Evolutionary conservation across 371 early-diverging fungal species (phyloP).

Genomic region (Actinomortierella wolfii): DNA sequence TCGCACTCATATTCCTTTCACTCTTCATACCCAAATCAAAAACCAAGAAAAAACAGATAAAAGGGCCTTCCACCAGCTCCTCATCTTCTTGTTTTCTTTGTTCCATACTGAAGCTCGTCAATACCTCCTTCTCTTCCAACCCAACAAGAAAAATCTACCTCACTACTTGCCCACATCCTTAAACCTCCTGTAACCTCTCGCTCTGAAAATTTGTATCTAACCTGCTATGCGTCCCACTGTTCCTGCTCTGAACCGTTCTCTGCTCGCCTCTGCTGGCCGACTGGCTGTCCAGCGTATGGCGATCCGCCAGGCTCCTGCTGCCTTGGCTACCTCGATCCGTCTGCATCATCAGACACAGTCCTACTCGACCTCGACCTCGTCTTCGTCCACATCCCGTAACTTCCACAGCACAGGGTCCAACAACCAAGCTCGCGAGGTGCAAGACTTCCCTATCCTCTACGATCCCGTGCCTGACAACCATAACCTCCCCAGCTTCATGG

Average conservation of each 20-base stretch:
- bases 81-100: neutral
- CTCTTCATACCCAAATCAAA: conserved; percentile 1
- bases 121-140: neutral
- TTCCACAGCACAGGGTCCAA: conserved; percentile 31
- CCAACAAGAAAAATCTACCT: too few species aligned
- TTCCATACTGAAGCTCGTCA: neutral
- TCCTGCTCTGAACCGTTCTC: conserved; percentile 21
- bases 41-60: too few species aligned
- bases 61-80: conserved; percentile 2
- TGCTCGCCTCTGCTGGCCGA: conserved; percentile 22
- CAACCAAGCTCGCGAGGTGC: conserved; percentile 33
- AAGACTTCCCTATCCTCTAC: conserved; percentile 46
- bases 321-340: conserved; percentile 28
- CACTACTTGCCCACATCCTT: neutral
- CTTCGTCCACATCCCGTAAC: conserved; percentile 21
- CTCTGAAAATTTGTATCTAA: neutral
- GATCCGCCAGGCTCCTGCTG: conserved; percentile 21
- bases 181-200: neutral
- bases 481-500: conserved; percentile 63
- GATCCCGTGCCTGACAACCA: conserved; percentile 46
- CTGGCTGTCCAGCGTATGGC: too few species aligned
- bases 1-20: neutral
- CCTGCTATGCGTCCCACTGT: neutral
- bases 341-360: conserved; percentile 27
- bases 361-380: conserved; percentile 11